phyloP scores from a whole-genome alignment of 768 basidiomycete genomes.

The Termitomyces sp. region DNA sequence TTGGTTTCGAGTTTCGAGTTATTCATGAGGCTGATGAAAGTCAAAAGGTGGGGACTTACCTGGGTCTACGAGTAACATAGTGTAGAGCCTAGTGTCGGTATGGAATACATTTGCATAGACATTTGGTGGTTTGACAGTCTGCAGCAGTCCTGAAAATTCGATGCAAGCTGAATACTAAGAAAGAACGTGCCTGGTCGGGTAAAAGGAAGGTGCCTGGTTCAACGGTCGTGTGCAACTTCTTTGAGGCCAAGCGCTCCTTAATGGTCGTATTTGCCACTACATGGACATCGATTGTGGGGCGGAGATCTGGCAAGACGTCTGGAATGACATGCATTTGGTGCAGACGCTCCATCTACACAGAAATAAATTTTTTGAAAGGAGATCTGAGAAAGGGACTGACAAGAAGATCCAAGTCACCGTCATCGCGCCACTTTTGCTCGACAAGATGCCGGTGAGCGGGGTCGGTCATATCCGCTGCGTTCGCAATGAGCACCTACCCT shows the following conservation, averaged over 20 bases:
- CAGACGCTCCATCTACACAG: slow-evolving; percentile 80
- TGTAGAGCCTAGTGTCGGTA: slow-evolving; percentile 74
- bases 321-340: slow-evolving; percentile 90
- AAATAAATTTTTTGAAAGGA: background rate
- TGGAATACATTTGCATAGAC: slow-evolving; percentile 79
- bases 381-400: slow-evolving; percentile 36
- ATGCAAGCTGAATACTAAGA: background rate
- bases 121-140: slow-evolving; percentile 63
- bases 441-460: slow-evolving; percentile 72
- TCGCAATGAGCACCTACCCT: background rate
- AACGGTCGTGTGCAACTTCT: slow-evolving; percentile 37
- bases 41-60: slow-evolving; percentile 37
- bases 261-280: slow-evolving; percentile 39
- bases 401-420: slow-evolving; percentile 78
- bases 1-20: background rate
- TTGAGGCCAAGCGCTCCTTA: slow-evolving; percentile 23
- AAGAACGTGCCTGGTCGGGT: slow-evolving; percentile 57
- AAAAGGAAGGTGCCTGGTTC: slow-evolving; percentile 67
- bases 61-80: slow-evolving; percentile 83
- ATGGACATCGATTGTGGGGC: slow-evolving; percentile 70
- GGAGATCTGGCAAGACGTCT: slow-evolving; percentile 69
- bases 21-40: background rate
- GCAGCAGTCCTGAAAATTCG: background rate
- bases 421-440: slow-evolving; percentile 81
- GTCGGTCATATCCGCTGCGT: slow-evolving; percentile 58